A percentile compares a stretch with the other conserved stretches of the same genome.
Conservation (phyloP, 2,329 filamentous ascomycete species). For the Sclerotiophoma versabilis region DNA sequence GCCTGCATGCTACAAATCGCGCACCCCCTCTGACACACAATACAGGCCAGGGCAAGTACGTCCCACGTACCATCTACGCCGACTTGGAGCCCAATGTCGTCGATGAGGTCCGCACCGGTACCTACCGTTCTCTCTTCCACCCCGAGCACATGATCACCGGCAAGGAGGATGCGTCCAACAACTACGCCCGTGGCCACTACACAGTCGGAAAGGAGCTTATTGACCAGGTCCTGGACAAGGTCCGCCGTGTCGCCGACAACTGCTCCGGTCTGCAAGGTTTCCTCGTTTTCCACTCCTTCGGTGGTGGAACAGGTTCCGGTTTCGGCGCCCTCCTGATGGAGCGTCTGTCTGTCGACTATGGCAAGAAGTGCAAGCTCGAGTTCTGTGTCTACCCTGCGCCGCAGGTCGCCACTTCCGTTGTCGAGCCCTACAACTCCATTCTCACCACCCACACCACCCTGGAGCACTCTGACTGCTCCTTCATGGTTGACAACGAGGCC, state of each 20-base stretch:
- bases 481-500: slow-evolving; percentile 99
- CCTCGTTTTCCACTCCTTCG: slow-evolving; percentile 99
- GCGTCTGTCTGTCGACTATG: slow-evolving; percentile 97
- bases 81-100: slow-evolving; percentile 99
- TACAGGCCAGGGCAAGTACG: slow-evolving; percentile 95
- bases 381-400: slow-evolving; percentile 99
- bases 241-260: slow-evolving; percentile 94
- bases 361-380: slow-evolving; percentile 99
- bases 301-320: slow-evolving; percentile 97
- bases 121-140: slow-evolving; percentile 97
- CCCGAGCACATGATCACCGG: slow-evolving; percentile 99
- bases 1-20: slow-evolving; percentile 18
- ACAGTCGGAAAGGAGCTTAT: slow-evolving; percentile 99
- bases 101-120: slow-evolving; percentile 97
- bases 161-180: slow-evolving; percentile 99
- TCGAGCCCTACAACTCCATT: slow-evolving; percentile 99
- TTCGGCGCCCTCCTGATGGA: slow-evolving; percentile 99
- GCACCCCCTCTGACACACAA: slow-evolving; percentile 31
- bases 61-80: slow-evolving; percentile 98
- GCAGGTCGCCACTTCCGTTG: slow-evolving; percentile 94
- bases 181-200: slow-evolving; percentile 99
- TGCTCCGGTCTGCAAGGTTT: slow-evolving; percentile 98
- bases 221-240: slow-evolving; percentile 96
- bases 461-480: slow-evolving; percentile 99
- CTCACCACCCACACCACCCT: slow-evolving; percentile 98